phyloP scores from a whole-genome alignment of 2,329 filamentous ascomycete genomes.

The Xylariaceae sp. region DNA sequence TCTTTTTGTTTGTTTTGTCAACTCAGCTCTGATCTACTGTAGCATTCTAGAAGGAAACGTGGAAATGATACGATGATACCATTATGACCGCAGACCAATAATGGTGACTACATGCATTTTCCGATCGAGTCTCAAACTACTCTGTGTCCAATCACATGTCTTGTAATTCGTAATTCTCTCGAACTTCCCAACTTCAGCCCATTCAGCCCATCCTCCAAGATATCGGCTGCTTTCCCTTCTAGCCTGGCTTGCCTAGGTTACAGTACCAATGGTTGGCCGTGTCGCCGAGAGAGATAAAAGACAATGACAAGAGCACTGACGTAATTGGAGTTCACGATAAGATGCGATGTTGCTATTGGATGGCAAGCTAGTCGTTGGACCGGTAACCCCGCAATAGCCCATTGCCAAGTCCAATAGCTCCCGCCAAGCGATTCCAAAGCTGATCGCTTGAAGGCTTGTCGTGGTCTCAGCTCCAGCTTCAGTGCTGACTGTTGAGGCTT shows the following conservation, averaged over 20 bases:
- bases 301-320: conserved; percentile 24
- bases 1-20: background rate
- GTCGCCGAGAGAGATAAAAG: conserved; percentile 4
- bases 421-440: background rate
- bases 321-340: conserved; percentile 26
- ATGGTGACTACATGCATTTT: background rate
- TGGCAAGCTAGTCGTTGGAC: background rate
- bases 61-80: too few species aligned
- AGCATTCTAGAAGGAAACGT: too few species aligned
- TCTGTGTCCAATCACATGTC: too few species aligned
- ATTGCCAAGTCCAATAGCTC: conserved; percentile 16
- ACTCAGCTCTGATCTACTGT: conserved; percentile 15
- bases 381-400: background rate
- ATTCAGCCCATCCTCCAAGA: background rate
- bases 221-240: background rate
- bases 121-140: too few species aligned
- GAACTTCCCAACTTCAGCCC: background rate
- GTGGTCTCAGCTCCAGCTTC: background rate
- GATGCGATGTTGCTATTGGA: conserved; percentile 17
- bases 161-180: background rate
- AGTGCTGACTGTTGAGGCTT: too few species aligned
- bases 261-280: background rate
- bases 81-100: background rate
- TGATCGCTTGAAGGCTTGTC: background rate
- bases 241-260: background rate